Evolutionary conservation across 129 eudicot species (phyloP).

Genomic region (Mikania micrantha): DNA sequence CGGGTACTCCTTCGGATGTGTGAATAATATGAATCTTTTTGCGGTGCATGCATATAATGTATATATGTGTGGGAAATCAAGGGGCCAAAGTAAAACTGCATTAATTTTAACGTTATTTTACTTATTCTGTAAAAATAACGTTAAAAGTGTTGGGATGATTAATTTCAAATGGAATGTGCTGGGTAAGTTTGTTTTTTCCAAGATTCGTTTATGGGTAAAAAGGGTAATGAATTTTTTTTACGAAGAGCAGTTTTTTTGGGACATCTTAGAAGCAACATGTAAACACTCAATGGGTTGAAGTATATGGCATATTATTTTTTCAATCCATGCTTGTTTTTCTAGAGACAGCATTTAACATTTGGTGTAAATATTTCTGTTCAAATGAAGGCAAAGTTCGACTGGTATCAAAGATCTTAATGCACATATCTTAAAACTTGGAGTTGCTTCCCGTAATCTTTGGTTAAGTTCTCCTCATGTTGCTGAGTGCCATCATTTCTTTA

Average conservation of each 20-base stretch:
- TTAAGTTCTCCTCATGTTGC: conserved; percentile 34
- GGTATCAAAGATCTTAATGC: conserved; percentile 51
- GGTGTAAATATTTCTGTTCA: conserved; percentile 2
- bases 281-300: not conserved
- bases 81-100: too few species aligned
- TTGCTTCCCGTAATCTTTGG: conserved; percentile 65
- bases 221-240: not conserved
- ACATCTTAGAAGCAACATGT: not conserved
- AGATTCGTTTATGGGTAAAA: not conserved
- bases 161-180: too few species aligned
- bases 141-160: too few species aligned
- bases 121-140: too few species aligned
- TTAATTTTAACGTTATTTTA: too few species aligned
- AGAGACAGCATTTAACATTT: not conserved
- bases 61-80: too few species aligned
- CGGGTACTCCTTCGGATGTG: too few species aligned
- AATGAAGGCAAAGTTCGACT: conserved; percentile 32
- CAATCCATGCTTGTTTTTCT: not conserved
- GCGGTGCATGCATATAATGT: too few species aligned
- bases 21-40: too few species aligned
- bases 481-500: conserved; percentile 34
- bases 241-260: not conserved
- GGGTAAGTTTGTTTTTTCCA: not conserved
- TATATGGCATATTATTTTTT: not conserved
- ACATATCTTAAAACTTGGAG: conserved; percentile 67